Percentiles rank a stretch among this genome's conserved stretches.
Conservation (phyloP, 306 rosid genomes). For the Styphnolobium japonicum region DNA sequence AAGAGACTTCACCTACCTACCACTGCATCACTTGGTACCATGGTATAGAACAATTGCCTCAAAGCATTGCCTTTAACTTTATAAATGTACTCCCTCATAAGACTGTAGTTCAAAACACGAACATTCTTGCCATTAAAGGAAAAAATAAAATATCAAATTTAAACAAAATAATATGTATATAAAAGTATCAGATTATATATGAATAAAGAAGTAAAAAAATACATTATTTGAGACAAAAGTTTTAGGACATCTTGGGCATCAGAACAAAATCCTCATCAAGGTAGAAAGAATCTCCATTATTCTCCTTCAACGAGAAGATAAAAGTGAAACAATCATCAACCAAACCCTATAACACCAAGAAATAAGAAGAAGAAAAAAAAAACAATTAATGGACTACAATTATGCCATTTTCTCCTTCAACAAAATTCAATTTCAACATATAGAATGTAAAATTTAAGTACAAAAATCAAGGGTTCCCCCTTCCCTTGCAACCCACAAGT, state of each 20-base stretch:
- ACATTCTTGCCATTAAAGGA: background rate
- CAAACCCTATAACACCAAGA: slow-evolving; percentile 20
- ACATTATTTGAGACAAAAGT: background rate
- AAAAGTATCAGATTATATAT: background rate
- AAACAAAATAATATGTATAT: background rate
- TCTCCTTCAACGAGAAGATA: slow-evolving; percentile 14
- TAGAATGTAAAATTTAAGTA: background rate
- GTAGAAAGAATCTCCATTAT: background rate
- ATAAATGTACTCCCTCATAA: background rate
- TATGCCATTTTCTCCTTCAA: background rate
- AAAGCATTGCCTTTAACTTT: slow-evolving; percentile 24
- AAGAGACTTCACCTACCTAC: too few relatives aligned
- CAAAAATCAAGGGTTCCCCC: background rate
- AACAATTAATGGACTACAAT: background rate
- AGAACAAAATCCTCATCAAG: slow-evolving; percentile 1
- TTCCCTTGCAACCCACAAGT: background rate
- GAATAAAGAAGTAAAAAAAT: background rate
- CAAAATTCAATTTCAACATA: background rate
- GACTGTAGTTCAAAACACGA: background rate
- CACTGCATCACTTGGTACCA: too few relatives aligned
- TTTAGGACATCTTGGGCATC: background rate
- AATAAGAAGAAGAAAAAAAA: background rate
- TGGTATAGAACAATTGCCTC: too few relatives aligned
- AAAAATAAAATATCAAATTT: background rate
- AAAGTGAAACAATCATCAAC: slow-evolving; percentile 19